Evolutionary conservation across 2,329 filamentous ascomycete species (phyloP), one percentile per base, ranked within the genome.

Genomic region (Thelonectria discophora): DNA sequence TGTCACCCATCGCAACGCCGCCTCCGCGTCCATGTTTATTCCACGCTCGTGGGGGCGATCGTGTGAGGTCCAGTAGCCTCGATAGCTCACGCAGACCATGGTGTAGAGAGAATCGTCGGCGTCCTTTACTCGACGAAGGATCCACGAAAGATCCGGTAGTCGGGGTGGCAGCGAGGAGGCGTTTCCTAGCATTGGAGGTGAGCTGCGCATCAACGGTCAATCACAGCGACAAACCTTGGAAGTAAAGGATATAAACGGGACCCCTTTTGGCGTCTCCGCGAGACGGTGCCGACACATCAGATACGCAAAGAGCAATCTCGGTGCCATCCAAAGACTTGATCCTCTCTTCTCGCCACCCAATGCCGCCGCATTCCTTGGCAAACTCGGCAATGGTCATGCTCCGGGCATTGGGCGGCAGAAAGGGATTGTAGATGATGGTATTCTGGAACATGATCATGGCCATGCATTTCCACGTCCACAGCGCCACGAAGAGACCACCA

Each of bases 361-460:
- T 79, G 0, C 86, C 87, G 24, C 77, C 79, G 65, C 88, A 92
- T 39, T 84, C 80, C 4, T 75, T 73, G 24, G 79, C 79, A 72
- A 91, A 93, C 68, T 90, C 86, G 3, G 79, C 77, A 39, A 94
- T 88, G 58, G 78, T 87, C 77, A 93, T 89, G 21, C 83, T 81
- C 15, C 90, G 83, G 0, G 90, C 82, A 70, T 90, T 90, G 2
- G 90, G 90, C 17, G 90, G 90, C 52, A 93, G 77, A 47, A 89
- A 90, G 0, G 91, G 90, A 80, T 93, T 92, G 76, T 93, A 94
- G 61, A 94, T 90, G 72, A 94, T 92, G 72, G 90, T 89, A 72
- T 94, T 92, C 76, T 94, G 91, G 73, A 93, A 90, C 5, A 90
- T 68, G 27, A 94, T 81, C 78, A 93, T 86, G 87, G 92, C 91